Evolutionary conservation across 768 basidiomycete genomes (phyloP).

Genomic region (Asterophora parasitica): DNA sequence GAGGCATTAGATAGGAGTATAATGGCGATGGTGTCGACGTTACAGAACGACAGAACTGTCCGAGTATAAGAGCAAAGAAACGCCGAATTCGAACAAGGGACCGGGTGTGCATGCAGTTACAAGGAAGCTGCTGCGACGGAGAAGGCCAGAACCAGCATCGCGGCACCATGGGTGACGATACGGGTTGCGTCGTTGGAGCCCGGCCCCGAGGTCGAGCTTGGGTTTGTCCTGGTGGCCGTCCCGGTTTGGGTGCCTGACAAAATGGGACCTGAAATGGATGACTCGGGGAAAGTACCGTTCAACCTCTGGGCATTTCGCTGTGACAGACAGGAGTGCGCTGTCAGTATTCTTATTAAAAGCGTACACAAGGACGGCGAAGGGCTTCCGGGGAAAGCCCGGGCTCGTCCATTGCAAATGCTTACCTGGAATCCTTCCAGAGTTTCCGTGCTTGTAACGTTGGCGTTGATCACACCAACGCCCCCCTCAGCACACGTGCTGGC

Average conservation of each 20-base stretch:
- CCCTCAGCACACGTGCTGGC: conserved; percentile 47
- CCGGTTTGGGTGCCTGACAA: conserved; percentile 3
- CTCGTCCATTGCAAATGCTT: conserved; percentile 7
- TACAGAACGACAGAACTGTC: background rate
- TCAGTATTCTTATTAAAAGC: no score
- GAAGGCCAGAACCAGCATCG: background rate
- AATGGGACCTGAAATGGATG: conserved; percentile 5
- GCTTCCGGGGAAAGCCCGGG: no score
- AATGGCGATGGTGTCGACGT: background rate
- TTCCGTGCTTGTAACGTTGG: conserved; percentile 39
- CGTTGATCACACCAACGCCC: conserved; percentile 60
- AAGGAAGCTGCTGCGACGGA: background rate
- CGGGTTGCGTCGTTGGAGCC: conserved; percentile 6
- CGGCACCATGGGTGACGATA: background rate
- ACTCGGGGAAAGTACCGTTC: conserved; percentile 38
- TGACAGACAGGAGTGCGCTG: conserved; percentile 1
- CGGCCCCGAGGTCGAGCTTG: conserved; percentile 5
- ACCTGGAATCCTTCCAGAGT: conserved; percentile 43
- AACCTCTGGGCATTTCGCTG: conserved; percentile 55
- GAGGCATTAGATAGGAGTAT: no score
- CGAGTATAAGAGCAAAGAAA: no score
- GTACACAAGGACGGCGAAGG: no score
- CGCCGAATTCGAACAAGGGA: no score
- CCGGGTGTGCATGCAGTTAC: background rate
- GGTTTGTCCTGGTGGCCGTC: conserved; percentile 7